Percentiles rank a stretch among this genome's conserved stretches.
phyloP scores from a whole-genome alignment of 177 flowering plant genomes.

The Vitis hybrid region DNA sequence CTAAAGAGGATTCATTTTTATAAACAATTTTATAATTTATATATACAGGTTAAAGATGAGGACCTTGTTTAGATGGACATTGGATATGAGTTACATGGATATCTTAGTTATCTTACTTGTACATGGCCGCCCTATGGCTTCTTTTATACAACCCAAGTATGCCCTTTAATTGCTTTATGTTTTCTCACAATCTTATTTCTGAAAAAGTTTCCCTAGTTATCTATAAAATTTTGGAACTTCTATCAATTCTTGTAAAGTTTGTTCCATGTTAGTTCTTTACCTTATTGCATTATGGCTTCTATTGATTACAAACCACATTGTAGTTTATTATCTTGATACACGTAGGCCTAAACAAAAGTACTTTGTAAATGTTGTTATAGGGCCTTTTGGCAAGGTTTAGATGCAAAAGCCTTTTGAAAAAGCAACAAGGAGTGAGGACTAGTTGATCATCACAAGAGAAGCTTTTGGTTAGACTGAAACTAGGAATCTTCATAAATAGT shows the following conservation, averaged over 20 bases:
- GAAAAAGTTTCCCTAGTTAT: neutral
- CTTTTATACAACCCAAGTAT: slow-evolving; percentile 77
- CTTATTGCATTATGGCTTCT: no score
- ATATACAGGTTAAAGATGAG: slow-evolving; percentile 61
- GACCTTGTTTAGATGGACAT: slow-evolving; percentile 93
- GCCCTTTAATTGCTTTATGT: slow-evolving; percentile 4
- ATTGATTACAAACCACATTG: neutral
- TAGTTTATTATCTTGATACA: neutral
- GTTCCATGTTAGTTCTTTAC: no score
- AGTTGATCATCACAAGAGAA: slow-evolving; percentile 29
- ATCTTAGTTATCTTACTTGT: slow-evolving; percentile 93
- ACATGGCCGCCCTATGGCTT: slow-evolving; percentile 92
- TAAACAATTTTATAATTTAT: slow-evolving; percentile 2
- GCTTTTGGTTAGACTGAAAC: neutral
- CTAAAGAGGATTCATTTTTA: neutral
- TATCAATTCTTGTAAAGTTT: no score
- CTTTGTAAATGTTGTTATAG: slow-evolving; percentile 32
- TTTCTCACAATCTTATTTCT: neutral
- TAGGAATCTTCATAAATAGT: neutral
- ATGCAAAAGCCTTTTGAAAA: slow-evolving; percentile 99
- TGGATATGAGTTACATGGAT: slow-evolving; percentile 93
- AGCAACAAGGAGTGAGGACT: slow-evolving; percentile 64
- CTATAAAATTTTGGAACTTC: no score
- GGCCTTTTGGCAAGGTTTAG: slow-evolving; percentile 79
- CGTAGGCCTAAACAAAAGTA: no score